Conservation (phyloP, 129 eudicot genomes). For the Kitagawia praeruptora region DNA sequence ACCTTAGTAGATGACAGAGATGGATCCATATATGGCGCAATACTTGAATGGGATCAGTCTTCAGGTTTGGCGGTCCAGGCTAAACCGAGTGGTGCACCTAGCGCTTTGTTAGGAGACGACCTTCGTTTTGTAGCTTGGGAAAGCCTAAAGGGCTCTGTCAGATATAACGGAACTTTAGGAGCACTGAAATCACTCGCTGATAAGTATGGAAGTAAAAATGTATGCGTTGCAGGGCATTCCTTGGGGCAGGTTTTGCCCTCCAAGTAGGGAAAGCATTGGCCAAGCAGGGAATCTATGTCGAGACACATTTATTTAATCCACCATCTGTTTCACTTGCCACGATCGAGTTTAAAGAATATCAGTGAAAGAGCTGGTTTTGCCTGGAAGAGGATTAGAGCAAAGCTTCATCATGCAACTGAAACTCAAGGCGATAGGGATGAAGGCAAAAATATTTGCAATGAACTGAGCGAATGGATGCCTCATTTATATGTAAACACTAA, state of each 20-base stretch:
- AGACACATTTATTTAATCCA: slow-evolving; percentile 92
- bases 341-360: slow-evolving; percentile 54
- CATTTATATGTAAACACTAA: slow-evolving; percentile 85
- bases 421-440: background rate
- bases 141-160: slow-evolving; percentile 85
- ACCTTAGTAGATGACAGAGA: slow-evolving; percentile 82
- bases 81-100: slow-evolving; percentile 82
- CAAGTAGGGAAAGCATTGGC: slow-evolving; percentile 86
- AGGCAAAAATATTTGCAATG: slow-evolving; percentile 11
- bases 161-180: slow-evolving; percentile 57
- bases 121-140: slow-evolving; percentile 91
- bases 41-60: slow-evolving; percentile 87
- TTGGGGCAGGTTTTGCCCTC: slow-evolving; percentile 90
- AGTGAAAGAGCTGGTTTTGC: slow-evolving; percentile 64
- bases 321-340: slow-evolving; percentile 83
- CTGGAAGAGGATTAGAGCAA: slow-evolving; percentile 64
- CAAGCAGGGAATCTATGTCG: slow-evolving; percentile 74
- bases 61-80: slow-evolving; percentile 69
- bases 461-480: slow-evolving; percentile 66
- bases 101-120: slow-evolving; percentile 77
- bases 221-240: slow-evolving; percentile 84
- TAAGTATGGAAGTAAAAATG: slow-evolving; percentile 63
- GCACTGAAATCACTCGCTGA: slow-evolving; percentile 49
- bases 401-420: slow-evolving; percentile 41
- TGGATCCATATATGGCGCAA: slow-evolving; percentile 82